Evolutionary conservation across 1,284 basidiomycete genomes (phyloP).

Genomic region (Xerocomus minutiporus): DNA sequence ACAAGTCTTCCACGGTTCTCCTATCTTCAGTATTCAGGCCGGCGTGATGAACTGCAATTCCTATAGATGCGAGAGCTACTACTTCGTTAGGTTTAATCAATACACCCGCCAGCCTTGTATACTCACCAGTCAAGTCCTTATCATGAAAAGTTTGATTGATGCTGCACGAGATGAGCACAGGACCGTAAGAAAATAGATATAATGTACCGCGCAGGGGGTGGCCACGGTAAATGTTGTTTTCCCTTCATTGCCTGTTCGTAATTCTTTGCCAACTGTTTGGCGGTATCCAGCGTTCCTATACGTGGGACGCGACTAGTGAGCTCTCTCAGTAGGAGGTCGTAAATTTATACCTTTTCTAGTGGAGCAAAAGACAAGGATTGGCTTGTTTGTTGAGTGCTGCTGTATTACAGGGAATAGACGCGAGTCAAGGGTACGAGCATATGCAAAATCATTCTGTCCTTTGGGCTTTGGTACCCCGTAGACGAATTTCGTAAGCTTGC

Average conservation of each 20-base stretch:
- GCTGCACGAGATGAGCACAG: conserved; percentile 33
- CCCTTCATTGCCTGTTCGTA: conserved; percentile 55
- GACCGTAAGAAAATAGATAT: not conserved
- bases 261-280: conserved; percentile 69
- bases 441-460: conserved; percentile 76
- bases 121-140: conserved; percentile 55
- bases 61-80: conserved; percentile 54
- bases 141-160: conserved; percentile 55
- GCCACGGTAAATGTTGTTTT: conserved; percentile 61
- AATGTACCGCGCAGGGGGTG: conserved; percentile 45
- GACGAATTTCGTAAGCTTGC: conserved; percentile 71
- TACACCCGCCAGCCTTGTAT: not conserved
- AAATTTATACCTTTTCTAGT: conserved; percentile 68
- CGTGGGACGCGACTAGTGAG: not conserved
- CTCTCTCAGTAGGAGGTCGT: not conserved
- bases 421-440: conserved; percentile 68
- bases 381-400: conserved; percentile 68
- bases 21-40: conserved; percentile 75
- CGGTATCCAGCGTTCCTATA: conserved; percentile 61
- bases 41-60: conserved; percentile 86
- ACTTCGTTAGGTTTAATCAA: not conserved
- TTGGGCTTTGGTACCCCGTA: conserved; percentile 57
- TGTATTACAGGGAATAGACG: conserved; percentile 70
- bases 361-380: conserved; percentile 80
- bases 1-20: conserved; percentile 65